phyloP scores from a whole-genome alignment of 208 protist species.

The Wallacemonas sp. region DNA sequence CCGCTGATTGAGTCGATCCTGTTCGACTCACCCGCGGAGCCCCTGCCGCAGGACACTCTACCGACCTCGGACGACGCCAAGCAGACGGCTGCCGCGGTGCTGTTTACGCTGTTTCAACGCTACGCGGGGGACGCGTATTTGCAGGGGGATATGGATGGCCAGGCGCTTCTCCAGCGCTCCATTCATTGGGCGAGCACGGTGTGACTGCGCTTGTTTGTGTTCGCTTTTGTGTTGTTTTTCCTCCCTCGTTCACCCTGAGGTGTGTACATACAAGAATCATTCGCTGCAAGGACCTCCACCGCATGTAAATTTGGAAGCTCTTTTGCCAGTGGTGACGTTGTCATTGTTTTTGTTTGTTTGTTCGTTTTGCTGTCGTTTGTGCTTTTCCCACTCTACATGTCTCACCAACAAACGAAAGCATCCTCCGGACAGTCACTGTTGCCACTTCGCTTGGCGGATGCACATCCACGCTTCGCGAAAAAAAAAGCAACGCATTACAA shows the following conservation, averaged over 20 bases:
- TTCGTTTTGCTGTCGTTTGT: background rate
- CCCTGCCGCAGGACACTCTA: too few relatives aligned
- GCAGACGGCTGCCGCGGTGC: slow-evolving; percentile 28
- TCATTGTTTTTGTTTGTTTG: too few relatives aligned
- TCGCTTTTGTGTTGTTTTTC: background rate
- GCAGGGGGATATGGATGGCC: background rate
- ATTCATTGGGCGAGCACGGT: background rate
- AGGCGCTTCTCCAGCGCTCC: slow-evolving; percentile 4
- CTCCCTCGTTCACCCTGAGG: too few relatives aligned
- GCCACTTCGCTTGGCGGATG: too few relatives aligned
- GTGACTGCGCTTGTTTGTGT: background rate
- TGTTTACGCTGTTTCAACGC: slow-evolving; percentile 33
- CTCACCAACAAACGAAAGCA: too few relatives aligned
- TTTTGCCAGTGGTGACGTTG: too few relatives aligned
- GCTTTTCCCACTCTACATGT: too few relatives aligned
- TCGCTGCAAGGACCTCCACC: background rate
- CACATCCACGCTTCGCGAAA: too few relatives aligned
- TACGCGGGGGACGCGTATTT: slow-evolving; percentile 11
- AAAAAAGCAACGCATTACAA: too few relatives aligned
- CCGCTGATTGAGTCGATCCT: slow-evolving; percentile 8
- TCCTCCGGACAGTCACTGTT: too few relatives aligned
- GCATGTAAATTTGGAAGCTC: background rate
- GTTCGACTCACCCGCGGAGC: background rate
- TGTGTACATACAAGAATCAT: background rate
- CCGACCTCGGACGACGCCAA: slow-evolving; percentile 17